Percentiles rank a stretch among this genome's conserved stretches.
These are phyloP conservation scores for Lepidium aucheri DNA, from an alignment of 345 rosid genomes.

Conservation along the genomic window DNA sequence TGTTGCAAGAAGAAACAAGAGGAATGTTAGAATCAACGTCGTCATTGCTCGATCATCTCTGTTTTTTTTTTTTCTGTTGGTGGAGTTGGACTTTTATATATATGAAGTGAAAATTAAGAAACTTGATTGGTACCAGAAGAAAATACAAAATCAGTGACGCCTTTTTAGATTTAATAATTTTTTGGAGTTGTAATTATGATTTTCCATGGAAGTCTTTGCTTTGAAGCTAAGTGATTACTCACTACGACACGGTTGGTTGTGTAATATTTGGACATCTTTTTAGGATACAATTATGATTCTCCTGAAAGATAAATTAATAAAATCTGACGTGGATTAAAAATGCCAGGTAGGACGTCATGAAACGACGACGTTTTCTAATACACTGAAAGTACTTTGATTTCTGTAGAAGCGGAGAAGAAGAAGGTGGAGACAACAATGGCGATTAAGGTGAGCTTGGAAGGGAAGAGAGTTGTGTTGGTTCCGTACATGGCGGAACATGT, in stretches of 20 bases:
- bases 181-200: constrained; percentile 3
- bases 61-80: background rate
- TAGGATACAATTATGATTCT: background rate
- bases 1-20: constrained; percentile 25
- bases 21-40: constrained; percentile 7
- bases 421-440: background rate
- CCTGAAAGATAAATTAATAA: background rate
- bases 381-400: background rate
- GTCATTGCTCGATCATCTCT: constrained; percentile 14
- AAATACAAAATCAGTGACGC: background rate
- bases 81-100: background rate
- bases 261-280: constrained; percentile 22
- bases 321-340: constrained; percentile 9
- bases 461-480: constrained; percentile 65
- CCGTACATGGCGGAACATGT: constrained; percentile 82
- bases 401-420: background rate
- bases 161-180: background rate
- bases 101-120: background rate
- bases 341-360: background rate
- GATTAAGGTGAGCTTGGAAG: constrained; percentile 63
- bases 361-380: background rate
- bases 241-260: constrained; percentile 23
- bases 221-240: constrained; percentile 42
- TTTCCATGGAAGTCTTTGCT: constrained; percentile 31
- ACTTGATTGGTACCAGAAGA: constrained; percentile 5